A percentile compares a stretch with the other conserved stretches of the same genome.
These are phyloP conservation scores for Pythium folliculosum DNA, from an alignment of 352 stramenopile genomes.

Conservation along the genomic window DNA sequence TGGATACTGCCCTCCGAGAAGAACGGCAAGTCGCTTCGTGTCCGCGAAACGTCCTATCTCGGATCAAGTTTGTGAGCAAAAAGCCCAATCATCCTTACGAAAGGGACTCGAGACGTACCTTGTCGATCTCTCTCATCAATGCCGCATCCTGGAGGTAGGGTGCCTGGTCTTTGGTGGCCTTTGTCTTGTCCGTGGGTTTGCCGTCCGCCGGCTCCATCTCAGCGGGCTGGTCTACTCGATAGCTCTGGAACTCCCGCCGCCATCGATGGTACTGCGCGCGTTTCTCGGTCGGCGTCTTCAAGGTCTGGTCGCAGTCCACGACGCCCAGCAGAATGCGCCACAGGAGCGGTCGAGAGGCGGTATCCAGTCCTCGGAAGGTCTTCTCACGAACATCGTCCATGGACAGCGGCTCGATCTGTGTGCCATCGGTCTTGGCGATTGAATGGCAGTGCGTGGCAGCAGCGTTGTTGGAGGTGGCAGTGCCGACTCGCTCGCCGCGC, in stretches of 20 bases:
- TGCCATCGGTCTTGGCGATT: no score
- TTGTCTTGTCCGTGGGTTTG: constrained; percentile 9
- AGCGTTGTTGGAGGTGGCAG: constrained; percentile 11
- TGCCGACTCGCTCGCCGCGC: constrained; percentile 9
- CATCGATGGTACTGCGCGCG: constrained; percentile 33
- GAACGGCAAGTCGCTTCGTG: constrained; percentile 51
- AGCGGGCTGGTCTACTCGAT: not conserved
- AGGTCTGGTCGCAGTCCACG: constrained; percentile 7
- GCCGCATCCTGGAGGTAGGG: constrained; percentile 36
- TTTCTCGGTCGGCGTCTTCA: constrained; percentile 3
- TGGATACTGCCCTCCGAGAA: constrained; percentile 50
- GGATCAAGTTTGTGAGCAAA: not conserved
- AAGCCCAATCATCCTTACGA: no score
- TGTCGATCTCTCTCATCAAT: constrained; percentile 66
- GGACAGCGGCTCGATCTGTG: not conserved
- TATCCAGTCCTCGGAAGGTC: constrained; percentile 21
- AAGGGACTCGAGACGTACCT: constrained; percentile 29
- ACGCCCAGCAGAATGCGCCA: constrained; percentile 29
- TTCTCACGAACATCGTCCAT: constrained; percentile 17
- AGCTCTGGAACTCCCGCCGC: constrained; percentile 26
- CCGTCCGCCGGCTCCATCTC: constrained; percentile 7
- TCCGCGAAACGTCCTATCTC: constrained; percentile 57
- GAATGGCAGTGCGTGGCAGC: not conserved
- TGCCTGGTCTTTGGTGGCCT: not conserved
- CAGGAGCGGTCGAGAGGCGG: constrained; percentile 3